Evolutionary conservation across 202 grass and related monocot species (phyloP), one percentile per base, ranked within the genome.

Genomic region (Zizania palustris): DNA sequence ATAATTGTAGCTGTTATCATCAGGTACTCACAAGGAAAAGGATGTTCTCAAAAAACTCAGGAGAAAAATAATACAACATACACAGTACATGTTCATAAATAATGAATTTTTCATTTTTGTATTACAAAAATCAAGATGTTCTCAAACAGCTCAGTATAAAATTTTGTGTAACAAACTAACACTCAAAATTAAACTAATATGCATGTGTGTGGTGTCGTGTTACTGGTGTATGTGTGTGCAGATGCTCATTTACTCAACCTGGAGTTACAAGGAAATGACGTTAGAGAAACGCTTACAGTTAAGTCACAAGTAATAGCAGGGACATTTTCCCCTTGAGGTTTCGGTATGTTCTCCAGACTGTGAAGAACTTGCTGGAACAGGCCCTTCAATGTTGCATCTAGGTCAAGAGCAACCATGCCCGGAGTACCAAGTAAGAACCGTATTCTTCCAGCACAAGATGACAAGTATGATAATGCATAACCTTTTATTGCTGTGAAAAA

Each of bases 281-380:
- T 6, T 4, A 77, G 45, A 3, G 16, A 53, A 70, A 68, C 38
- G 43, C 91, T 94, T 88, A 98, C 95, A 67, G 77, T 92, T 69
- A 98, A 74, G 81, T 98, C 89, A 63, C 85, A 90, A 13, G 86
- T 88, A 76, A 92, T 88, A 42, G 91, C 85, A 82, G 89, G 78
- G 56, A 92, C 84, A 45, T 51, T 87, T 78, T 98, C 91, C 73
- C 95, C 91, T 45, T 94, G 95, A 65, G 88, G 85, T 82, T 98
- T 98, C 57, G 95, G 95, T 72, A 92, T 85, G 70, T 88, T 92
- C 83, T 98, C 95, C 13, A 98, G 83, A 60, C 91, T 94, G 85
- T 98, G 91, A 73, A 98, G 86, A 76, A 98, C 83, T 93, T 93
- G 95, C 82, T 98, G 95, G 80, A 98, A 94, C 58, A 94, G 89